Conservation (phyloP, 805 yeast species). For the Kodamaea kakaduensis region DNA sequence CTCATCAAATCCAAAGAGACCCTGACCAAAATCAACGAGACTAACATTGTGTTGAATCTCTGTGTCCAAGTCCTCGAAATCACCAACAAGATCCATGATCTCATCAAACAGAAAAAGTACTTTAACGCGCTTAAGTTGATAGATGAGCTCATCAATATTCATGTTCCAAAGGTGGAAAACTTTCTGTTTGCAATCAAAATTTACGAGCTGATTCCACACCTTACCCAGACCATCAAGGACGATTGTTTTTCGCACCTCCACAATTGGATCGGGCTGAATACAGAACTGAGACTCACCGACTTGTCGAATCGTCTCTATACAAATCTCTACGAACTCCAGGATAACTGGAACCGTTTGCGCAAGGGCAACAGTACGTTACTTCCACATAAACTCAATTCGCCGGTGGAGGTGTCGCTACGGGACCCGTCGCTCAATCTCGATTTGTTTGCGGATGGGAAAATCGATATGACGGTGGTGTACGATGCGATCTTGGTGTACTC, state of each 20-base stretch:
- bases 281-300: conserved; percentile 59
- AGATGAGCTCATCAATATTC: conserved; percentile 67
- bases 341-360: conserved; percentile 54
- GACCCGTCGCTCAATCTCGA: conserved; percentile 48
- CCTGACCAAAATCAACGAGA: conserved; percentile 63
- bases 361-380: conserved; percentile 39
- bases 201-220: conserved; percentile 69
- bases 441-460: conserved; percentile 43
- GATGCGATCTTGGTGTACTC: conserved; percentile 82
- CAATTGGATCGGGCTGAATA: conserved; percentile 57
- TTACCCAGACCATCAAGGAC: conserved; percentile 67
- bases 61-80: conserved; percentile 81
- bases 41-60: conserved; percentile 61
- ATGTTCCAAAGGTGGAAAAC: conserved; percentile 64
- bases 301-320: conserved; percentile 53
- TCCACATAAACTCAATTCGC: conserved; percentile 72
- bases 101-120: conserved; percentile 69
- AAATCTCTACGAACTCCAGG: conserved; percentile 52
- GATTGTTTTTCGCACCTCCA: conserved; percentile 65
- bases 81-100: conserved; percentile 79
- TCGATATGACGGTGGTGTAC: conserved; percentile 69
- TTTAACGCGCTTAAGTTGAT: conserved; percentile 83
- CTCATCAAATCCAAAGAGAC: conserved; percentile 61
- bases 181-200: conserved; percentile 75
- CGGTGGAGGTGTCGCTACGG: conserved; percentile 77